phyloP scores from a whole-genome alignment of 345 rosid genomes.

The Lepidium aucheri region DNA sequence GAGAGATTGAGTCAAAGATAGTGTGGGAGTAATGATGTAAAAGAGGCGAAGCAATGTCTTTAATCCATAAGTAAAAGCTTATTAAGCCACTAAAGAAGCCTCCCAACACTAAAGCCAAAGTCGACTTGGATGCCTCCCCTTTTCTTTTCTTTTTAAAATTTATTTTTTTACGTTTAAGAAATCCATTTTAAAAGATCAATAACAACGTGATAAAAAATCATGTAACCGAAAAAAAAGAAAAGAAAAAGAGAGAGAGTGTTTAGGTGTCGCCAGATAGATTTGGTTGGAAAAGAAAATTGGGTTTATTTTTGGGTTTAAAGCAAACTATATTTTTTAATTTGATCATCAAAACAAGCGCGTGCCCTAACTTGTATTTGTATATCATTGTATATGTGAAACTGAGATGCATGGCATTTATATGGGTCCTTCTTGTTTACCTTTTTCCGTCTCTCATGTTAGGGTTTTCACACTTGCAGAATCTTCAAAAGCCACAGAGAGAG shows the following conservation, averaged over 20 bases:
- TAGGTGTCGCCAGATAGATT: conserved; percentile 27
- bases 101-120: conserved; percentile 23
- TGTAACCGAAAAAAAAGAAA: neutral
- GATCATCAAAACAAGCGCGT: neutral
- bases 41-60: conserved; percentile 22
- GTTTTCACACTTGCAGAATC: conserved; percentile 60
- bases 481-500: neutral
- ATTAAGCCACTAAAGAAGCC: conserved; percentile 7
- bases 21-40: conserved; percentile 31
- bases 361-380: neutral
- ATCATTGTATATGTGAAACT: too few relatives aligned
- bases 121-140: conserved; percentile 19
- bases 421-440: conserved; percentile 39
- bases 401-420: too few relatives aligned
- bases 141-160: neutral
- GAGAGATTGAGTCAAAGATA: conserved; percentile 21
- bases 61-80: conserved; percentile 25
- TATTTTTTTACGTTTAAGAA: neutral
- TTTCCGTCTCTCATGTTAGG: conserved; percentile 34
- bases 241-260: conserved; percentile 9
- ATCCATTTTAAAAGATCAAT: neutral
- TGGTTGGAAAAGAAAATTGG: conserved; percentile 3
- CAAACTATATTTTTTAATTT: neutral
- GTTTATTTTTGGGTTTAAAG: conserved; percentile 2
- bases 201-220: neutral